phyloP scores from a whole-genome alignment of 2,329 filamentous ascomycete genomes.

The Nemania bipapillata region DNA sequence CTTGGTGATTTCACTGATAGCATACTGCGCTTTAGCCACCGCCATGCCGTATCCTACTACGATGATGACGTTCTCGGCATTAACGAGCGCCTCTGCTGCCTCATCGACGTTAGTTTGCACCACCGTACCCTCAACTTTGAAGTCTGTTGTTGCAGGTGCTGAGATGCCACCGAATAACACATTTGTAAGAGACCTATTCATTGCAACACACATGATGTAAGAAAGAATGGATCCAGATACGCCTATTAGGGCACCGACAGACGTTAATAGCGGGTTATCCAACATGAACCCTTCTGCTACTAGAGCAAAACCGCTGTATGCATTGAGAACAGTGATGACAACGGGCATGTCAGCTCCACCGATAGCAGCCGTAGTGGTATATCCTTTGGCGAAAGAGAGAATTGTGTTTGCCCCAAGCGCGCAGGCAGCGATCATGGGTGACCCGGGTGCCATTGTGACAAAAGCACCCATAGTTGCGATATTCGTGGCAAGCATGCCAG shows the following conservation, averaged over 20 bases:
- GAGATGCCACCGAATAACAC: conserved; percentile 87
- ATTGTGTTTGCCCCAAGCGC: conserved; percentile 80
- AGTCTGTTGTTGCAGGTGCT: conserved; percentile 69
- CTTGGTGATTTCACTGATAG: conserved; percentile 82
- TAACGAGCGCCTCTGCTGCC: conserved; percentile 77
- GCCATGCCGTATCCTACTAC: conserved; percentile 95
- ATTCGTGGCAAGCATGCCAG: conserved; percentile 78
- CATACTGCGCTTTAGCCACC: conserved; percentile 91
- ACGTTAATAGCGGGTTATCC: conserved; percentile 84
- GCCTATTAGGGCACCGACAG: conserved; percentile 86
- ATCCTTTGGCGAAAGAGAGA: conserved; percentile 86
- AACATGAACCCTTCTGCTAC: conserved; percentile 94
- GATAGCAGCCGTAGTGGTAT: conserved; percentile 86
- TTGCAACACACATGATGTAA: conserved; percentile 87
- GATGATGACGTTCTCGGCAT: conserved; percentile 86
- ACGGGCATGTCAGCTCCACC: conserved; percentile 95
- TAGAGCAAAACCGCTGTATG: conserved; percentile 88
- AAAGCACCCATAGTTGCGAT: conserved; percentile 86
- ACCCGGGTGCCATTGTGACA: conserved; percentile 81
- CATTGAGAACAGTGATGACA: conserved; percentile 89
- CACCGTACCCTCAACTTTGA: conserved; percentile 82
- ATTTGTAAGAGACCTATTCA: conserved; percentile 91
- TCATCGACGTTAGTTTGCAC: conserved; percentile 84
- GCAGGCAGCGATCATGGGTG: conserved; percentile 79
- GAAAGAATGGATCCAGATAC: conserved; percentile 89